Base-by-base conservation (phyloP, 176 grass and related monocot species). In the Hyparrhenia diplandra region DNA sequence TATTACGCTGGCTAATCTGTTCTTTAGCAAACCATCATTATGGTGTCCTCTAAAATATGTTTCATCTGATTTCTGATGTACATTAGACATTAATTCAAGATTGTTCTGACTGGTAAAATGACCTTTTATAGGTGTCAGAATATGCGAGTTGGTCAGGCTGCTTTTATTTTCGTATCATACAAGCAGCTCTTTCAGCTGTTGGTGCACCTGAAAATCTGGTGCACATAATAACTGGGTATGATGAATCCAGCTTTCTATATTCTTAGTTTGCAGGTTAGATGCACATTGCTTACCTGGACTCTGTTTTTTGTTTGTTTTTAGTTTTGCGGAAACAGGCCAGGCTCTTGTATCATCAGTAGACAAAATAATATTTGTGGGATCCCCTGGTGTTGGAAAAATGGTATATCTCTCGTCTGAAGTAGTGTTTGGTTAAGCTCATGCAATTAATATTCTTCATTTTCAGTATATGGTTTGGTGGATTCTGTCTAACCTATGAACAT, bases 311-410 rank as follows among this genome's bases (percentile, higher is more conserved):
- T 58, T 79, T 43, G 17, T 46, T 55, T n/a, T 43, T 74, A 99
- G 96, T 83, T 99, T 93, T 90, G 93, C 90, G n/a, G 96, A 93
- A 93, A 99, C 92, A 51, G 96, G 92, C 77, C 96, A 99, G 82
- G 88, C 96, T 74, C 92, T 99, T 85, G 92, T 99, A 46, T 95
- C 96, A 66, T 95, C 96, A 55, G 90, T 90, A 7, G 96, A 99
- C 87, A 99, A 99, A 90, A 95, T 95, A 67, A 99, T 95, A 85
- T 99, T 99, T 91, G 96, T 99, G 87, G 96, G 96, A 76, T 99
- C 96, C 66, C 96, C 96, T 87, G 88, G 96, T 23, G 92, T 99
- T 24, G 92, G 96, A 75, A 99, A 82, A 85, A 99, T 95, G 95
- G 92, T 98, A 95, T 84, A 58, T 11, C 30, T 76, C 42, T 3